Evolutionary conservation across 1,284 basidiomycete genomes (phyloP).

Genomic region (Cutaneotrichosporon curvatum): DNA sequence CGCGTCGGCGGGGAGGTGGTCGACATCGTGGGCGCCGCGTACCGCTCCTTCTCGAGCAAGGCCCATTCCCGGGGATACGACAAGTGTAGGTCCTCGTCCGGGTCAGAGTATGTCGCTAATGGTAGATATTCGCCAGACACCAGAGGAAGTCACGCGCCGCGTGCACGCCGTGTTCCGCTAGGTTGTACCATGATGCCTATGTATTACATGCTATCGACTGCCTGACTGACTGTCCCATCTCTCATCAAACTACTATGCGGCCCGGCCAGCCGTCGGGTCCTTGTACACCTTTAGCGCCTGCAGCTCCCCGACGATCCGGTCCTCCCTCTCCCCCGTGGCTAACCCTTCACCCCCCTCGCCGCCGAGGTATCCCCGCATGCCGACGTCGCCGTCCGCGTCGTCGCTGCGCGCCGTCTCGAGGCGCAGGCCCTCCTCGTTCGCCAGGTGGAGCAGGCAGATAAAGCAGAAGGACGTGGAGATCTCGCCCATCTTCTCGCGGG

Average conservation of each 20-base stretch:
- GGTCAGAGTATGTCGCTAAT: constrained; percentile 4
- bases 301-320: constrained; percentile 42
- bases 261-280: constrained; percentile 40
- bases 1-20: constrained; percentile 37
- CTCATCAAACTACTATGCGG: constrained; percentile 26
- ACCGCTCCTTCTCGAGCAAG: constrained; percentile 26
- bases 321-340: constrained; percentile 27
- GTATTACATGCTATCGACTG: background rate
- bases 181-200: background rate
- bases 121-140: constrained; percentile 31
- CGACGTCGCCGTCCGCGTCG: constrained; percentile 46
- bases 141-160: constrained; percentile 32
- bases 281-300: constrained; percentile 44
- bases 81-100: constrained; percentile 27
- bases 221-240: no score
- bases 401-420: constrained; percentile 54
- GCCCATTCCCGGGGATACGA: constrained; percentile 30
- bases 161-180: constrained; percentile 35
- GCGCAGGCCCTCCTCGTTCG: constrained; percentile 87
- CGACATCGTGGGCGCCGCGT: constrained; percentile 29
- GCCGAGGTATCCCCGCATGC: constrained; percentile 32
- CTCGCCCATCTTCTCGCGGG: constrained; percentile 89
- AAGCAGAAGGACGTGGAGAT: constrained; percentile 99
- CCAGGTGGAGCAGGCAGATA: constrained; percentile 90
- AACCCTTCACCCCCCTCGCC: constrained; percentile 15